phyloP scores from a whole-genome alignment of 768 basidiomycete genomes.

The Boletus speciosus region DNA sequence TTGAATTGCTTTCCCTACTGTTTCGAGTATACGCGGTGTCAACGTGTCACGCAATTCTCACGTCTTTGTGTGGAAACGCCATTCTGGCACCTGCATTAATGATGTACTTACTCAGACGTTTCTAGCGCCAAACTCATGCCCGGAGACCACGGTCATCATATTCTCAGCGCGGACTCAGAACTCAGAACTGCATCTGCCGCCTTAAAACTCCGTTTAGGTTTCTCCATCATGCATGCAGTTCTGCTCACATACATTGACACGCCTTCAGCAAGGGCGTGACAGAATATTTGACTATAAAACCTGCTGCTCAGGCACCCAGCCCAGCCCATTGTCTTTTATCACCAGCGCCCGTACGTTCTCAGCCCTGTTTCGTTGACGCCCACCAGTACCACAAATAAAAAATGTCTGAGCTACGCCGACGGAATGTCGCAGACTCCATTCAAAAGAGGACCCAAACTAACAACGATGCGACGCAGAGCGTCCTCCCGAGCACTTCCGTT shows the following conservation, averaged over 20 bases:
- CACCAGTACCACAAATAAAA: not conserved
- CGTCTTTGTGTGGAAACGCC: not conserved
- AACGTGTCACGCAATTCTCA: conserved; percentile 21
- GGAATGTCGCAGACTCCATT: not conserved
- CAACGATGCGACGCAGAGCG: not conserved
- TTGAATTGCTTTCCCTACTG: not conserved
- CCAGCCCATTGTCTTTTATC: not conserved
- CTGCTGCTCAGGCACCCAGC: not conserved
- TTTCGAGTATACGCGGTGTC: not conserved
- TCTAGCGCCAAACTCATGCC: not conserved
- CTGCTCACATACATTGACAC: not conserved
- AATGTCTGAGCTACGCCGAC: conserved; percentile 12
- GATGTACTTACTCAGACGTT: not conserved
- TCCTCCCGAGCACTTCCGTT: not conserved
- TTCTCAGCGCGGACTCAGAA: not conserved
- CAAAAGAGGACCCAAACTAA: not conserved
- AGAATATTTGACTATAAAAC: not conserved
- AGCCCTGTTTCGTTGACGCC: not conserved
- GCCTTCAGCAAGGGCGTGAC: not conserved
- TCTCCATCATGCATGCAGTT: not conserved
- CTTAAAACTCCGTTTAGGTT: not conserved
- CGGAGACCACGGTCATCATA: not conserved
- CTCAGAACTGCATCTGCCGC: no score
- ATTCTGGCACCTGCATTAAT: no score
- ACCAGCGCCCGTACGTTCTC: not conserved